phyloP scores from a whole-genome alignment of 2,329 filamentous ascomycete species.

The Alternaria gaisen region DNA sequence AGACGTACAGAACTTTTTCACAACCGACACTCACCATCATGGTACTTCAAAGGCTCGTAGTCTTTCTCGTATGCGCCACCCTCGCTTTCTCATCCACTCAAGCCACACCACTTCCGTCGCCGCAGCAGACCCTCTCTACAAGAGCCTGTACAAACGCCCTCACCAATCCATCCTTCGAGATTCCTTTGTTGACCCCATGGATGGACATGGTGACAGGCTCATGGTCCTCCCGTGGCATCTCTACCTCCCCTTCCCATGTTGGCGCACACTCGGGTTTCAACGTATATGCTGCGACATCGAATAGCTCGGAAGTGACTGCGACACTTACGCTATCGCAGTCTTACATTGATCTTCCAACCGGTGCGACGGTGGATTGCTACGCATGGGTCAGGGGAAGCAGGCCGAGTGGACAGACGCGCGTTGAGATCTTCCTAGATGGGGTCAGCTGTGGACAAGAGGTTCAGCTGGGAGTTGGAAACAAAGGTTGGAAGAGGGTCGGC shows the following conservation, averaged over 20 bases:
- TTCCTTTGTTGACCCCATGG: constrained; percentile 20
- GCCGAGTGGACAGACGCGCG: constrained; percentile 17
- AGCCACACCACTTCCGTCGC: background rate
- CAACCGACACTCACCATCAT: background rate
- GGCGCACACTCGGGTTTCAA: constrained; percentile 9
- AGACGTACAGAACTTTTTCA: background rate
- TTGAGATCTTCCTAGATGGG: constrained; percentile 28
- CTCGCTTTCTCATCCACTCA: constrained; percentile 2
- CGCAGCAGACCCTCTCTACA: background rate
- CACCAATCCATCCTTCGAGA: constrained; percentile 32
- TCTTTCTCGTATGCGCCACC: constrained; percentile 2
- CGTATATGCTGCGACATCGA: constrained; percentile 20
- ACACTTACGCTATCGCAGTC: constrained; percentile 27
- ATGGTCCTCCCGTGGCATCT: constrained; percentile 21
- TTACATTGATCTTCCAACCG: constrained; percentile 6
- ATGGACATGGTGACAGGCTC: constrained; percentile 26
- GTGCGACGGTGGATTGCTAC: constrained; percentile 16
- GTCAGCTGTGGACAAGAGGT: constrained; percentile 21
- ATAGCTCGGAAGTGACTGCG: constrained; percentile 20
- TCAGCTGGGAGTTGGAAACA: background rate
- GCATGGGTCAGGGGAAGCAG: constrained; percentile 21
- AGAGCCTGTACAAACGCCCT: constrained; percentile 25
- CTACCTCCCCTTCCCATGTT: background rate
- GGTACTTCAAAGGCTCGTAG: background rate
- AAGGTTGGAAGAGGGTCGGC: constrained; percentile 24